Evolutionary conservation across 1,284 basidiomycete species (phyloP), one percentile per base, ranked within the genome.

Genomic region (Leccinum angustisporum): DNA sequence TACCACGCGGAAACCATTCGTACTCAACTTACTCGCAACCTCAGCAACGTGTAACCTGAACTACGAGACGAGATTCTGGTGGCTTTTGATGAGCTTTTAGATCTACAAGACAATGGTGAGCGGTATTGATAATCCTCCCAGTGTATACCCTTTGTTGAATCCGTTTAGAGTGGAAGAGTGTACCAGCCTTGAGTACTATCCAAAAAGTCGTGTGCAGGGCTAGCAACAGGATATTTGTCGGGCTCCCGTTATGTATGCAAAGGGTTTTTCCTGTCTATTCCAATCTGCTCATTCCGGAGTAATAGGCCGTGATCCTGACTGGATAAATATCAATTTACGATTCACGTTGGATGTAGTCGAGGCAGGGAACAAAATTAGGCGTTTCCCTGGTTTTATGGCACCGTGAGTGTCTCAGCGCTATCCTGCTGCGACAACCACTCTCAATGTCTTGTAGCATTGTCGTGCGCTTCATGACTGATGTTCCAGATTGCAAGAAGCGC

Each of bases 261-360:
- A 16, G 0, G 43, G 7, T 18, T 1, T 21, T n/a, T 25, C 18
- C 38, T 25, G 5, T 52, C 21, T 7, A 11, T 59, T 9, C 8
- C 11, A 6, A 1, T n/a, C 50, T 36, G 16, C 16, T 16, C 7
- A 38, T 10, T 2, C 16, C 0, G 4, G 30, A 46, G 38, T 40
- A 16, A 30, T 33, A 81, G 81, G 80, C 65, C 70, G 78, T n/a
- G 61, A 81, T 56, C 63, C 65, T 13, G 78, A 77, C n/a, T 81
- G 73, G 61, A 62, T 70, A 30, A 61, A 70, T 16, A 65, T 80
- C 14, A 76, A 71, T 56, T 68, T 76, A 2, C 51, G 69, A 10
- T 77, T 72, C 61, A 72, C 78, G 0, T 27, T 74, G 13, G 72
- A 76, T 56, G 71, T 80, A 4, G 54, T 76, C 8, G 69, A 70